Percentiles rank a stretch among this genome's conserved stretches.
Evolutionary conservation across 1,284 basidiomycete genomes (phyloP).

Genomic region (Naganishia liquefaciens): DNA sequence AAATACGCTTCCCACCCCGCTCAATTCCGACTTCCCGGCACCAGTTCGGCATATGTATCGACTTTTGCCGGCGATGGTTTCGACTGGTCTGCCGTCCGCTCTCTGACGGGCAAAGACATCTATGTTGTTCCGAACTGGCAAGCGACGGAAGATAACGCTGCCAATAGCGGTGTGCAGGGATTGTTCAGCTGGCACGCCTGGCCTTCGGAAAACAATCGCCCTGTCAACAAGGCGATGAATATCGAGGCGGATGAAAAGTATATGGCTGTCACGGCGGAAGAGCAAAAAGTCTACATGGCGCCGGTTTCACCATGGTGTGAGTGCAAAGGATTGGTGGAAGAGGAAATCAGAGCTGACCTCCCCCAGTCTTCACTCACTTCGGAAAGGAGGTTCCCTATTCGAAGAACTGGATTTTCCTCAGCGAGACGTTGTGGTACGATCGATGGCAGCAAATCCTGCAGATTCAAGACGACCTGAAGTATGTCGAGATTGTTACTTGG

Average conservation of each 20-base stretch:
- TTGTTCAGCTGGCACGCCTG: constrained; percentile 53
- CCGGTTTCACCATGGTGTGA: constrained; percentile 52
- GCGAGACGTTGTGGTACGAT: constrained; percentile 50
- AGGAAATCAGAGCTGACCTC: not conserved
- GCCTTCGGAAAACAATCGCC: constrained; percentile 48
- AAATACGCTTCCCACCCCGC: constrained; percentile 40
- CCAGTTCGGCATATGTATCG: constrained; percentile 46
- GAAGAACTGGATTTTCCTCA: constrained; percentile 54
- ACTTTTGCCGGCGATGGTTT: constrained; percentile 52
- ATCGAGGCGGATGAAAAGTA: constrained; percentile 44
- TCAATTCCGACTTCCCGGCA: constrained; percentile 45
- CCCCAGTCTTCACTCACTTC: constrained; percentile 51
- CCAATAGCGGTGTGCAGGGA: constrained; percentile 40
- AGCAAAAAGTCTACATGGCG: constrained; percentile 50
- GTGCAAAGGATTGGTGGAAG: constrained; percentile 14
- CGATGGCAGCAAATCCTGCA: constrained; percentile 52
- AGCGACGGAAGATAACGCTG: constrained; percentile 38
- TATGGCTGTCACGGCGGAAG: constrained; percentile 34
- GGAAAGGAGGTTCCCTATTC: constrained; percentile 47
- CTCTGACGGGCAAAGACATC: constrained; percentile 39
- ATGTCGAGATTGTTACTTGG: constrained; percentile 54
- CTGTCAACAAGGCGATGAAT: constrained; percentile 41
- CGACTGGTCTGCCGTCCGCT: constrained; percentile 42
- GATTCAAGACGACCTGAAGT: constrained; percentile 42
- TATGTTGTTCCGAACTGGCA: constrained; percentile 49